Base-by-base conservation (phyloP, 2,329 filamentous ascomycete species). In the Paramyrothecium sp. region DNA sequence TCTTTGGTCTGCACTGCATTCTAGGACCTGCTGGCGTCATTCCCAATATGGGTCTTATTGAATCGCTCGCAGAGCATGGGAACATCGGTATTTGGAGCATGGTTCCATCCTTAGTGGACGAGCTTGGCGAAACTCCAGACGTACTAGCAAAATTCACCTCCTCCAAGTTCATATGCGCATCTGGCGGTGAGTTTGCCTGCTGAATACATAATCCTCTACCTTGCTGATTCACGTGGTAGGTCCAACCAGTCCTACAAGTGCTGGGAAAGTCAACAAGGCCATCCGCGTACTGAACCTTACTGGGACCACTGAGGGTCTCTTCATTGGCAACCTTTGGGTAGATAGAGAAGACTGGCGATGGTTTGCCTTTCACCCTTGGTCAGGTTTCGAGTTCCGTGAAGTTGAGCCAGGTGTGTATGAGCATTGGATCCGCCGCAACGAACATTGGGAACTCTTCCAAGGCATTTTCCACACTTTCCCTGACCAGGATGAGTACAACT, bases 31-130 rank as follows among this genome's bases (percentile, higher is more conserved):
- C 60, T 2, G 65, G 63, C 1, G 65, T 75, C 2, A 56, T 76
- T 0, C 72, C 74, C 2, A 75, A 75, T 49, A 64, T 76, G 1
- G 62, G 67, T 1, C 60, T 77, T 0, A 56, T 77, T 0, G 70
- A 73, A 19, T 59, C 55, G 2, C 65, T 77, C 0, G 67, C 68
- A 1, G 69, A 74, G 1, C 58, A 68, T 33, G 65, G 63, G 0
- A 69, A 70, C 11, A 71, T 78, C 30, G 71, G 73, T 34, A 73
- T 74, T 16, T 75, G 72, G 72, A 71, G 67, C 50, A 70, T 75
- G 67, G 66, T 75, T 0, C 73, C 73, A 1, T 74, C 71, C 0
- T 65, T 73, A 17, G 66, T 68, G 0, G 71, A 75, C 19, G 73
- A 75, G 55, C 54, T 69, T 10, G 72, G 62, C 50, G 70, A 70